These are phyloP conservation scores for Pseudonectria foliicola DNA, from an alignment of 2,329 filamentous ascomycete species.

Conservation along the genomic window DNA sequence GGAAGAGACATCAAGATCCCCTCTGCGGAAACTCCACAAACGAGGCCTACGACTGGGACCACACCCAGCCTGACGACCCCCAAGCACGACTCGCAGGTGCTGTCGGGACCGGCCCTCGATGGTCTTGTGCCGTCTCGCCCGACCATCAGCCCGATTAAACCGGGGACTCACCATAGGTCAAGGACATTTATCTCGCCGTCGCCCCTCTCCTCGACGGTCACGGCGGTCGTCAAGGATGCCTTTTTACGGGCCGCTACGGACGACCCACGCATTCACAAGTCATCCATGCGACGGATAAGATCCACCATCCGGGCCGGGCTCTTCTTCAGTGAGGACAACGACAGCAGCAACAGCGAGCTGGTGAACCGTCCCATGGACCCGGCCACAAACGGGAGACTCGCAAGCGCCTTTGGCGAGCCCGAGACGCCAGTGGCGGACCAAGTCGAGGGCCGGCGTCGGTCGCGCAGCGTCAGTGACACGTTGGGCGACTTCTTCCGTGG, in stretches of 20 bases:
- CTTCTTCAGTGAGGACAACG: conserved; percentile 42
- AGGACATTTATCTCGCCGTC: conserved; percentile 52
- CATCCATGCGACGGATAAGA: conserved; percentile 40
- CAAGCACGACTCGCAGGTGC: conserved; percentile 20
- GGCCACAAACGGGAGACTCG: conserved; percentile 21
- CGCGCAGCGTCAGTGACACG: conserved; percentile 36
- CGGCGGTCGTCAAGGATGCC: conserved; percentile 49
- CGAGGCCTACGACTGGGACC: conserved; percentile 12
- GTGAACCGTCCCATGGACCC: conserved; percentile 13
- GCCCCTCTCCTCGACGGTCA: conserved; percentile 52
- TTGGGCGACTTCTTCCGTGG: conserved; percentile 34
- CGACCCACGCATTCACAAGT: conserved; percentile 31
- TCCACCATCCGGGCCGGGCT: conserved; percentile 47
- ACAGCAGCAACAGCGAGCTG: conserved; percentile 20
- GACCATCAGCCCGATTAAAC: conserved; percentile 21
- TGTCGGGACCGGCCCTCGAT: conserved; percentile 17
- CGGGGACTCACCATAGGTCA: conserved; percentile 25
- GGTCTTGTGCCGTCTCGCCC: conserved; percentile 23
- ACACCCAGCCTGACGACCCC: conserved; percentile 26
- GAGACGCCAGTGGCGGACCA: conserved; percentile 7
- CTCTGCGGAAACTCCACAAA: conserved; percentile 30
- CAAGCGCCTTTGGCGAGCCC: conserved; percentile 13
- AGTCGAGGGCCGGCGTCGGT: conserved; percentile 21
- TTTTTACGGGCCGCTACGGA: conserved; percentile 39
- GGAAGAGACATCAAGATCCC: conserved; percentile 30